Conservation (phyloP, 208 protist genomes). For the Leishmania tropica region DNA sequence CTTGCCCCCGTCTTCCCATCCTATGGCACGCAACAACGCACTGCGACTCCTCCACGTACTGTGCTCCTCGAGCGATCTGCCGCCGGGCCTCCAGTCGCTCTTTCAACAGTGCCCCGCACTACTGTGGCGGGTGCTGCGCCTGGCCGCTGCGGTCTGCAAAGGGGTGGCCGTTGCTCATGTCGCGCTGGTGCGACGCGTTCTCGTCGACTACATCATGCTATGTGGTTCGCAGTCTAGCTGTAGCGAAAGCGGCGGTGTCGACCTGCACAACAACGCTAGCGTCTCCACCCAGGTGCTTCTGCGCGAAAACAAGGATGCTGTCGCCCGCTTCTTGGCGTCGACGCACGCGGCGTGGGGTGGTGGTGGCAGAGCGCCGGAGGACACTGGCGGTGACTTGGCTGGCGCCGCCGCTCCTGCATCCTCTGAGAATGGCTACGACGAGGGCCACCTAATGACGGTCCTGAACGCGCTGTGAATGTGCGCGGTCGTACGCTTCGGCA, state of each 20-base stretch:
- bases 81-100: slow-evolving; percentile 28
- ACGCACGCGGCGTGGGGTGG: neutral
- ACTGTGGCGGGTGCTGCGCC: slow-evolving; percentile 52
- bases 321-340: slow-evolving; percentile 39
- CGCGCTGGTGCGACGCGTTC: slow-evolving; percentile 24
- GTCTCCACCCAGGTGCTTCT: slow-evolving; percentile 17
- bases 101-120: slow-evolving; percentile 60
- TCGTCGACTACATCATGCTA: slow-evolving; percentile 31
- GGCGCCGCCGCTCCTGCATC: neutral
- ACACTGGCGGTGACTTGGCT: neutral
- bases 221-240: neutral
- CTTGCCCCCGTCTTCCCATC: slow-evolving; percentile 9
- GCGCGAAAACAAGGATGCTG: slow-evolving; percentile 39
- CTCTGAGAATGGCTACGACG: slow-evolving; percentile 2
- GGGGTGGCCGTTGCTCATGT: slow-evolving; percentile 13
- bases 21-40: slow-evolving; percentile 27
- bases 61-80: slow-evolving; percentile 21
- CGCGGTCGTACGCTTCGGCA: neutral
- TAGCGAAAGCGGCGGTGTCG: neutral
- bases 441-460: neutral
- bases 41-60: slow-evolving; percentile 30
- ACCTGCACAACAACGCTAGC: neutral
- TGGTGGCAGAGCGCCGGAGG: neutral
- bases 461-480: neutral
- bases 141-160: slow-evolving; percentile 22